Conservation (phyloP, 352 stramenopile species). For the Thalassiosira mediterranea region DNA sequence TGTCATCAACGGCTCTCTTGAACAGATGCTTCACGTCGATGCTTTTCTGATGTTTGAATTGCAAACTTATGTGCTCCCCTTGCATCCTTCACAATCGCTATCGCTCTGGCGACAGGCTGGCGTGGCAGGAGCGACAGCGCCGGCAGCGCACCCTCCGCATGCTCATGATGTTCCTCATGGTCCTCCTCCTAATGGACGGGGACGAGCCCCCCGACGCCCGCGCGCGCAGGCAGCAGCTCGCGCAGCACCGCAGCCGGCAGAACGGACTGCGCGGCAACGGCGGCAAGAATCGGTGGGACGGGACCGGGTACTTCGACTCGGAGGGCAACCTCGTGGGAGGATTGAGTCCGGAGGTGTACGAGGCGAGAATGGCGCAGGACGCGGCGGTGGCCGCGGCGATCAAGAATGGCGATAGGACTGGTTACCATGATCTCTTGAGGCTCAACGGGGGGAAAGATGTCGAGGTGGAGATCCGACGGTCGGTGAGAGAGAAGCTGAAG, state of each 20-base stretch:
- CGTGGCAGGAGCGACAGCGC: conserved; percentile 75
- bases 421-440: conserved; percentile 60
- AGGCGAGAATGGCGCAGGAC: conserved; percentile 33
- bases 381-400: conserved; percentile 13
- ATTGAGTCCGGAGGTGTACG: conserved; percentile 25
- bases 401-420: conserved; percentile 33
- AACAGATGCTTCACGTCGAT: too few species aligned
- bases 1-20: too few species aligned
- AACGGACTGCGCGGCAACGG: background rate
- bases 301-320: conserved; percentile 33
- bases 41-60: too few species aligned
- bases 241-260: conserved; percentile 1
- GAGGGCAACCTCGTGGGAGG: conserved; percentile 28
- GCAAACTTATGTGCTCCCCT: background rate
- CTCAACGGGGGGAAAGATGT: conserved; percentile 67
- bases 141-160: conserved; percentile 71
- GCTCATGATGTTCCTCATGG: conserved; percentile 82
- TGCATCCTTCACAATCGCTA: background rate
- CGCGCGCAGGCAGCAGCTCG: conserved; percentile 1
- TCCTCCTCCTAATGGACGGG: conserved; percentile 83
- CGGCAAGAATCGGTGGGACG: too few species aligned
- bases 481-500: conserved; percentile 44
- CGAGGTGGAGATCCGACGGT: conserved; percentile 51
- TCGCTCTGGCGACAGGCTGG: conserved; percentile 4
- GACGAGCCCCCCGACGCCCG: conserved; percentile 60